These are phyloP conservation scores for Fraxinus latifolia DNA, from an alignment of 305 asterid genomes.

Conservation along the genomic window DNA sequence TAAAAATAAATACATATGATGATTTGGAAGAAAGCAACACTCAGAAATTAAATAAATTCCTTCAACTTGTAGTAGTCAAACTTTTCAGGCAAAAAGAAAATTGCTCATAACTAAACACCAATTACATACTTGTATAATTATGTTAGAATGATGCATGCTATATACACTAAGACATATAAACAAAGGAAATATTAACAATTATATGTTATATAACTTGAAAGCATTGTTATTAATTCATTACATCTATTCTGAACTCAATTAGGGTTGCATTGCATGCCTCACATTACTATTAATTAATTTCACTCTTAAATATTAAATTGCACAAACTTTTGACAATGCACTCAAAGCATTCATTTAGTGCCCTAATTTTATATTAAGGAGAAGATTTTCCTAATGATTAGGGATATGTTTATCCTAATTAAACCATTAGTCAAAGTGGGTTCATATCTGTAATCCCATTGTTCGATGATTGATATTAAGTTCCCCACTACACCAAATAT, in stretches of 20 bases:
- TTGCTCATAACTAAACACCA: background rate
- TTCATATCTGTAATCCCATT: constrained; percentile 25
- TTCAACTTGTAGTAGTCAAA: background rate
- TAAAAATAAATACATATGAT: too few species aligned
- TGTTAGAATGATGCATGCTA: background rate
- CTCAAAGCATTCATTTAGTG: constrained; percentile 25
- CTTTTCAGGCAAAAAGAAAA: background rate
- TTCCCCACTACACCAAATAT: constrained; percentile 55
- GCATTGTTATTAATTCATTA: background rate
- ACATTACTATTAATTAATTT: background rate
- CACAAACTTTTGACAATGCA: constrained; percentile 12
- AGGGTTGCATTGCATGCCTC: constrained; percentile 21
- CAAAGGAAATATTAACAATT: background rate
- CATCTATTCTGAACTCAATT: background rate
- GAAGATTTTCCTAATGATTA: constrained; percentile 53
- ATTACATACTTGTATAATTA: background rate
- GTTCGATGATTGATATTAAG: constrained; percentile 35
- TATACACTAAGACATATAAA: background rate
- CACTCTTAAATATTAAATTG: background rate
- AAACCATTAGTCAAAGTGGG: constrained; percentile 30
- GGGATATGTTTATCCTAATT: constrained; percentile 26
- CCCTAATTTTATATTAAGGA: constrained; percentile 28
- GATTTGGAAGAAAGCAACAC: background rate
- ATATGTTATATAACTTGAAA: background rate
- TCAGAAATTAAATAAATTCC: background rate